These are phyloP conservation scores for Metschnikowia baotianmanensis DNA, from an alignment of 805 yeast genomes.

Conservation along the genomic window DNA sequence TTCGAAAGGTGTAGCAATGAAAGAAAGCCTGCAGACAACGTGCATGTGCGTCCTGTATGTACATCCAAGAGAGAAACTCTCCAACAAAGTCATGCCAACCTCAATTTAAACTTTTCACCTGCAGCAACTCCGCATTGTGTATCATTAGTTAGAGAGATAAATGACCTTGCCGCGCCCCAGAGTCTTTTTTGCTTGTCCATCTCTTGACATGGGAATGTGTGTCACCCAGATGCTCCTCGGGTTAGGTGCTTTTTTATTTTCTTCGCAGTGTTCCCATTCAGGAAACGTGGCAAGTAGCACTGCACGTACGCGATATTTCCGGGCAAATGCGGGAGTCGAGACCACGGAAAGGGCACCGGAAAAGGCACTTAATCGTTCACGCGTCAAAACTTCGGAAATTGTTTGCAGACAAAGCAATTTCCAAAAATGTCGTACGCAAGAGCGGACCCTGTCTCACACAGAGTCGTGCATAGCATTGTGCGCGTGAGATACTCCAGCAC, in stretches of 20 bases:
- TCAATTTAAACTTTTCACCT: neutral
- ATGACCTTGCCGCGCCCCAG: neutral
- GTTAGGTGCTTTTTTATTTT: neutral
- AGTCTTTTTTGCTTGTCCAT: neutral
- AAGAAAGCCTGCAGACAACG: neutral
- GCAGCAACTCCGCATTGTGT: no score
- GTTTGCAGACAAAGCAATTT: no score
- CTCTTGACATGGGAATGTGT: no score
- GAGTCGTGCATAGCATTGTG: no score
- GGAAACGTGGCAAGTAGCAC: neutral
- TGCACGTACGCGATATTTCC: neutral
- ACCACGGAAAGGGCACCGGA: no score
- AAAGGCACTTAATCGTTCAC: no score
- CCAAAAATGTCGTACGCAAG: no score
- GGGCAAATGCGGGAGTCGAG: neutral
- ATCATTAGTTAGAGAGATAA: no score
- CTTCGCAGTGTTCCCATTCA: neutral
- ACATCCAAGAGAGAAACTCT: neutral
- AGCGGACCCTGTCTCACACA: no score
- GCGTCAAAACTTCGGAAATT: no score
- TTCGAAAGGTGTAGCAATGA: slow-evolving; percentile 2
- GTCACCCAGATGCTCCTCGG: neutral
- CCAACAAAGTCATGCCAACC: neutral
- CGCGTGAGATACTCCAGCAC: no score
- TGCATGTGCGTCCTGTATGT: neutral